These are phyloP conservation scores for Coemansia sp. DNA, from an alignment of 192 early-diverging fungal genomes.

Conservation along the genomic window DNA sequence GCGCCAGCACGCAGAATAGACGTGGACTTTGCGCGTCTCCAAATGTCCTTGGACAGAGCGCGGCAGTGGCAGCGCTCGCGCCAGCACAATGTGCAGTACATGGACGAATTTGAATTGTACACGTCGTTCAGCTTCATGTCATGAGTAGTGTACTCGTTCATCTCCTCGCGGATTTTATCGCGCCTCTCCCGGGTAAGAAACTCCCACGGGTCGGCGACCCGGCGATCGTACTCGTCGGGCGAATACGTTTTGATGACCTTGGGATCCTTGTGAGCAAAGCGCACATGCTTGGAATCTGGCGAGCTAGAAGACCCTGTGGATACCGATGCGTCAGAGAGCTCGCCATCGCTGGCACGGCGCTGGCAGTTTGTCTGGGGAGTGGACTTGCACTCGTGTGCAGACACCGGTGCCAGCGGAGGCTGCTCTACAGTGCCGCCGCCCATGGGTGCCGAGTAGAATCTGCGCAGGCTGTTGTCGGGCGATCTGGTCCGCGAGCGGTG, in stretches of 20 bases:
- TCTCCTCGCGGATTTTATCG: slow-evolving; percentile 46
- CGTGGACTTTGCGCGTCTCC: slow-evolving; percentile 46
- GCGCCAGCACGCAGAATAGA: slow-evolving; percentile 51
- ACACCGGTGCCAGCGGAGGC: background rate
- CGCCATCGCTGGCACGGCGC: slow-evolving; percentile 27
- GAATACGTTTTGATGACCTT: slow-evolving; percentile 42
- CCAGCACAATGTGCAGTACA: slow-evolving; percentile 55
- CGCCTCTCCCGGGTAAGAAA: slow-evolving; percentile 39
- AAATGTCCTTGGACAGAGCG: slow-evolving; percentile 51
- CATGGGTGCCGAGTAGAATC: slow-evolving; percentile 47
- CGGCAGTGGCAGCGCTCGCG: slow-evolving; percentile 51
- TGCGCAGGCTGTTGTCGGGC: slow-evolving; percentile 35
- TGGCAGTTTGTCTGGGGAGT: slow-evolving; percentile 6
- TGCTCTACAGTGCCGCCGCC: background rate
- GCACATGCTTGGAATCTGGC: slow-evolving; percentile 31
- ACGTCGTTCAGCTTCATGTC: slow-evolving; percentile 52
- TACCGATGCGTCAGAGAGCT: slow-evolving; percentile 13
- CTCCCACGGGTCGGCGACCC: slow-evolving; percentile 53
- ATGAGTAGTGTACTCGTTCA: slow-evolving; percentile 43
- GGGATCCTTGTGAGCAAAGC: slow-evolving; percentile 33
- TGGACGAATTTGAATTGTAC: slow-evolving; percentile 46
- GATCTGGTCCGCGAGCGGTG: slow-evolving; percentile 23
- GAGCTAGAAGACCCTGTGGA: slow-evolving; percentile 11
- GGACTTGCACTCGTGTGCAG: slow-evolving; percentile 20
- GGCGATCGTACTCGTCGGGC: slow-evolving; percentile 52